These are phyloP conservation scores for Lichina pygmaea DNA, from an alignment of 495 filamentous ascomycete genomes.

Conservation along the genomic window DNA sequence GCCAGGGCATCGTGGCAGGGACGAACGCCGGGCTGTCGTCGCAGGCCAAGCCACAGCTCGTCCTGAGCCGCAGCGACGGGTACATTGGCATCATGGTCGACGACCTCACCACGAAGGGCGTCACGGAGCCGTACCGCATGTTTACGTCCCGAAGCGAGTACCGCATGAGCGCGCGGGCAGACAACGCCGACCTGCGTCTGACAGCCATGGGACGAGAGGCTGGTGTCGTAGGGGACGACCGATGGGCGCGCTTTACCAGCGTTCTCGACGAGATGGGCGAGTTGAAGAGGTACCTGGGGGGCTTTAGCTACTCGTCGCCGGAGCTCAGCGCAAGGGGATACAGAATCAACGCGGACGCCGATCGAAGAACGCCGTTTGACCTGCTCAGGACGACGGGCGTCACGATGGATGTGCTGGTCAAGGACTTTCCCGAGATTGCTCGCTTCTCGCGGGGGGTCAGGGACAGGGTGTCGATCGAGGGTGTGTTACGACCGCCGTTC, in stretches of 20 bases:
- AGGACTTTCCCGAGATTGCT: conserved; percentile 23
- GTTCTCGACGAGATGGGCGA: conserved; percentile 35
- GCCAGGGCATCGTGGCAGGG: conserved; percentile 78
- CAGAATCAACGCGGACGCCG: conserved; percentile 28
- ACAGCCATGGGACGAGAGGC: conserved; percentile 51
- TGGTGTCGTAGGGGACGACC: conserved; percentile 50
- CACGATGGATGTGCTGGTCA: conserved; percentile 24
- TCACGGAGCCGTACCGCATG: conserved; percentile 94
- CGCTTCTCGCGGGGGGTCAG: conserved; percentile 28
- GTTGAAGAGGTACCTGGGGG: conserved; percentile 28
- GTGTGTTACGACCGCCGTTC: background rate
- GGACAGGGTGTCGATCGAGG: conserved; percentile 46
- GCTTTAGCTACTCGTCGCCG: conserved; percentile 22
- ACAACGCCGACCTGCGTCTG: conserved; percentile 79
- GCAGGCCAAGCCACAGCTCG: conserved; percentile 30
- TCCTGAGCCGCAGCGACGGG: conserved; percentile 57
- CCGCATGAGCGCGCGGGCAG: conserved; percentile 66
- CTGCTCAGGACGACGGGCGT: conserved; percentile 36
- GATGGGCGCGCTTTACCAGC: conserved; percentile 44
- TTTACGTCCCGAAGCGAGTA: conserved; percentile 93
- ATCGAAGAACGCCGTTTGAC: conserved; percentile 40
- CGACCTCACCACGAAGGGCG: conserved; percentile 90
- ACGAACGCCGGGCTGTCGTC: conserved; percentile 74
- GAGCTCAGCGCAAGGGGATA: conserved; percentile 49
- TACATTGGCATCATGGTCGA: conserved; percentile 99